Base-by-base conservation (phyloP, 306 rosid genomes). In the Alnus rubra region DNA sequence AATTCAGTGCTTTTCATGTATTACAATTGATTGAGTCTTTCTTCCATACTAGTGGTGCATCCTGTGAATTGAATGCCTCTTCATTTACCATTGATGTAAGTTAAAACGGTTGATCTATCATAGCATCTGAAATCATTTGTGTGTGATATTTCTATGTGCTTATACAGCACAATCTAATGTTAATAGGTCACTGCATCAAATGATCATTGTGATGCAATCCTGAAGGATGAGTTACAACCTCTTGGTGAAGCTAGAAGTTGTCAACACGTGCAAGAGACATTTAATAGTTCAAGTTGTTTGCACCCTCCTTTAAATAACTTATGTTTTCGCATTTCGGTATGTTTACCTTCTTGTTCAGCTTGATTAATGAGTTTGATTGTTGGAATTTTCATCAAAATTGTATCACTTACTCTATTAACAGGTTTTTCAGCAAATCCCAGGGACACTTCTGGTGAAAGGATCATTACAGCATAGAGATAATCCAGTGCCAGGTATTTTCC, bases 381-480 rank as follows among this genome's bases (percentile, higher is more conserved):
- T 35, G 59, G 68, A 80, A 53, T 30, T 76, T 53, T 63, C 30
- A 35, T 72, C 74, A 73, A 82, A 54, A 70, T 62, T 64, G 50
- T 33, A 13, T 9, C 71, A 2, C 55, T 18, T 56, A 11, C 52
- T 76, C 71, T 71, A 63, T 47, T 55, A 60, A n/a, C 86, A 94
- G 97, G 92, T 94, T 79, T 90, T 92, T 88, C 98, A 92, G 87
- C 97, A 94, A 84, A 88, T 83, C 48, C 97, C 93, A 1, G 97
- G 98, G 76, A 86, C 93, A 69, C 88, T 92, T 76, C 87, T 94
- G 76, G 97, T 92, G 84, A 94, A 89, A 82, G 94, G 93, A 76
- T 90, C 97, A 74, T 83, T 90, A 80, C 88, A 89, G 85, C 93
- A 87, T 45, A 84, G 68, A 82, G 81, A 84, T 65, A 78, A 82